phyloP scores from a whole-genome alignment of 192 early-diverging fungal genomes.

The Coemansia sp. region DNA sequence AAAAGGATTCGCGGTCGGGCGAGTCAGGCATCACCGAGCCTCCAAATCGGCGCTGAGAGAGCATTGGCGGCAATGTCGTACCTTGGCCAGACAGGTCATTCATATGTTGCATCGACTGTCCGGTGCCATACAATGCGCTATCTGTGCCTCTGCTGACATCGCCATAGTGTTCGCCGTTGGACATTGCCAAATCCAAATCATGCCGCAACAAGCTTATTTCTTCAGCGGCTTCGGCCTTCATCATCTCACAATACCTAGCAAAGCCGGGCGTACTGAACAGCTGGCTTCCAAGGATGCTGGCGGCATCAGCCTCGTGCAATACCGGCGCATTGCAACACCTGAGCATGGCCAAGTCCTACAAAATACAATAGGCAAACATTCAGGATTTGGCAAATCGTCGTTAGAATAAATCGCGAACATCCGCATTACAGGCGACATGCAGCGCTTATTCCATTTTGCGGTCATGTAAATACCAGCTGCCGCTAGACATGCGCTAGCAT shows the following conservation, averaged over 20 bases:
- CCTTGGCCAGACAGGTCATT: conserved; percentile 1
- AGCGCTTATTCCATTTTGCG: neutral
- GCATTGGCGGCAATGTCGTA: conserved; percentile 10
- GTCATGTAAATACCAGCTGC: neutral
- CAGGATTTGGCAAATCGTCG: conserved; percentile 1
- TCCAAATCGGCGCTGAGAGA: neutral
- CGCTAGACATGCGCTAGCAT: conserved; percentile 4
- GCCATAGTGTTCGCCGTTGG: conserved; percentile 11
- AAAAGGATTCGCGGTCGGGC: conserved; percentile 37
- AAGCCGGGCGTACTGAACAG: conserved; percentile 50
- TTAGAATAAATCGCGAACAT: conserved; percentile 1
- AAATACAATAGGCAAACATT: neutral
- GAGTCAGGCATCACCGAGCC: conserved; percentile 21
- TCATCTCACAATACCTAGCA: conserved; percentile 32
- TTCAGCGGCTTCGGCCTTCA: conserved; percentile 43
- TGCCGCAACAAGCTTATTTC: conserved; percentile 40
- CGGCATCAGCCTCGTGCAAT: conserved; percentile 16
- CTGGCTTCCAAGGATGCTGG: conserved; percentile 33
- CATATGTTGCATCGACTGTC: neutral
- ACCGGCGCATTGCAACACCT: conserved; percentile 41
- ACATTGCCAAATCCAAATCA: conserved; percentile 29
- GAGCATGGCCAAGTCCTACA: conserved; percentile 51
- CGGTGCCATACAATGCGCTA: neutral
- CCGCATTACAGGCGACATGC: neutral
- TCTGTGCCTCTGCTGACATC: neutral